A percentile compares a stretch with the other conserved stretches of the same genome.
Evolutionary conservation across 495 filamentous ascomycete genomes (phyloP).

Genomic region (Tuber aestivum): DNA sequence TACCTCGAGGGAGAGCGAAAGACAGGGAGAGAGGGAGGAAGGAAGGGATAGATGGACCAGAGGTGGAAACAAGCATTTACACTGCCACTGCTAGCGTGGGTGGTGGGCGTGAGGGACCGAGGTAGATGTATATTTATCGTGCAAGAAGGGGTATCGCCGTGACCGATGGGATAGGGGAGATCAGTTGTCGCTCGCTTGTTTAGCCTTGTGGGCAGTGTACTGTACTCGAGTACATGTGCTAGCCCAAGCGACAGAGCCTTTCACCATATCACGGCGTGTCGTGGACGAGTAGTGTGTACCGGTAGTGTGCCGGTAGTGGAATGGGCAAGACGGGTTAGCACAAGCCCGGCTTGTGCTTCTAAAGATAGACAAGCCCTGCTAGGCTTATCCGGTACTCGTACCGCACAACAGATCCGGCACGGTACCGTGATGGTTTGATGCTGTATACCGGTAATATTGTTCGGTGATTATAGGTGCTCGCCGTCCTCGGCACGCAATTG

Average conservation of each 20-base stretch:
- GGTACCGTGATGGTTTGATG: background rate
- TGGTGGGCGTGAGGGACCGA: background rate
- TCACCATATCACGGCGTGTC: no score
- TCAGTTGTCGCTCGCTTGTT: background rate
- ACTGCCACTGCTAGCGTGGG: background rate
- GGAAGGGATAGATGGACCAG: background rate
- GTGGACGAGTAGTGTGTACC: no score
- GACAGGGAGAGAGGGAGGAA: background rate
- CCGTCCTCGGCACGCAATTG: background rate
- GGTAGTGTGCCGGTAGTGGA: no score
- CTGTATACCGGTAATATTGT: background rate
- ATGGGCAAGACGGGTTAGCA: background rate
- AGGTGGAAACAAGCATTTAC: slow-evolving; percentile 1
- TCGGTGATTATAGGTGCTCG: background rate
- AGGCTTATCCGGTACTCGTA: background rate
- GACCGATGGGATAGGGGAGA: background rate
- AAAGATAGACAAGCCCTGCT: background rate
- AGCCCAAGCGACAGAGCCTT: background rate
- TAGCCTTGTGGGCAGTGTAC: background rate
- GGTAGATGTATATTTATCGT: background rate
- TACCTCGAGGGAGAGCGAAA: background rate
- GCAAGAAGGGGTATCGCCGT: background rate
- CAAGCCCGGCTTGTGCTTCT: background rate
- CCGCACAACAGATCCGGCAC: background rate
- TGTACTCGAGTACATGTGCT: no score